phyloP scores from a whole-genome alignment of 2,329 filamentous ascomycete species.

The Coniochaeta sp. region DNA sequence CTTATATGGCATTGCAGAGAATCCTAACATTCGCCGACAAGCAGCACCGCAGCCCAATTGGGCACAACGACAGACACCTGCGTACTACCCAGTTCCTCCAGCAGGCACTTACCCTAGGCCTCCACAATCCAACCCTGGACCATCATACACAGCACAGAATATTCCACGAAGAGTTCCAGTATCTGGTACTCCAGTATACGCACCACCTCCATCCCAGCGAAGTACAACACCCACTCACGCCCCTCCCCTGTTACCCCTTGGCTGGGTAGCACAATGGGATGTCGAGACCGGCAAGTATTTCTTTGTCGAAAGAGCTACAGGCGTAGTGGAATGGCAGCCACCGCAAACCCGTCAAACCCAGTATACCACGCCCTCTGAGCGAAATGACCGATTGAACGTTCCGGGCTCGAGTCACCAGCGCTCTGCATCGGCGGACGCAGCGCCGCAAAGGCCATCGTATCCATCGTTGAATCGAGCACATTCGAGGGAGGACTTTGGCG shows the following conservation, averaged over 20 bases:
- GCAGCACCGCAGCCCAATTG: not conserved
- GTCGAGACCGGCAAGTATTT: not conserved
- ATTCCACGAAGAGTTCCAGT: not conserved
- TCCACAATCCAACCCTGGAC: not conserved
- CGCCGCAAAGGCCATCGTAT: not conserved
- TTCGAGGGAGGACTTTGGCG: not conserved
- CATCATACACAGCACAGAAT: not conserved
- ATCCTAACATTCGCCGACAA: not conserved
- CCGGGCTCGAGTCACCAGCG: not conserved
- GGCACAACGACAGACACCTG: not conserved
- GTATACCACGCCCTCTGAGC: not conserved
- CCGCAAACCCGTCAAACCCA: not conserved
- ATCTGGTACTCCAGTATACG: not conserved
- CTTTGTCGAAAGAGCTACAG: not conserved
- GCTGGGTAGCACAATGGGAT: constrained; percentile 1
- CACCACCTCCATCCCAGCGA: not conserved
- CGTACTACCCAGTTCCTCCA: not conserved
- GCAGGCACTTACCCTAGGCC: not conserved
- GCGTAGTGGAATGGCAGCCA: not conserved
- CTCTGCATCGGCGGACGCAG: not conserved
- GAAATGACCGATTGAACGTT: not conserved
- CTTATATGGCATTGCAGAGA: not conserved
- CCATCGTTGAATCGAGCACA: not conserved
- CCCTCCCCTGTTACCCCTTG: not conserved
- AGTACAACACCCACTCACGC: not conserved